These are phyloP conservation scores for Zygosaccharomyces sapae DNA, from an alignment of 1,139 yeast genomes.

Conservation along the genomic window DNA sequence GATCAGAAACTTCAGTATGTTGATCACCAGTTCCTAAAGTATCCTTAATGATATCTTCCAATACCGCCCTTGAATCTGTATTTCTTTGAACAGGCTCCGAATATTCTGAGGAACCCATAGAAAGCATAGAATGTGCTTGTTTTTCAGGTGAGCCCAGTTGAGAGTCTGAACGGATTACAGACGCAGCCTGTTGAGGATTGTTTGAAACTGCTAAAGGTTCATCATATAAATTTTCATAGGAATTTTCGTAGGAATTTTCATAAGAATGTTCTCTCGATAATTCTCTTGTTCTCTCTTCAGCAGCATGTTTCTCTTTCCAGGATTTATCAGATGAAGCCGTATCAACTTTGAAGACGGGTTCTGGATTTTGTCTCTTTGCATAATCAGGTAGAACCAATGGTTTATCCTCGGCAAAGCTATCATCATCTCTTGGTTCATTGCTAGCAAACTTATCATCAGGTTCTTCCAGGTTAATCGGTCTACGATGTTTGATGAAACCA, in stretches of 20 bases:
- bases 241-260: slow-evolving; percentile 1
- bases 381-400: slow-evolving; percentile 13
- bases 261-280: slow-evolving; percentile 4
- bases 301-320: slow-evolving; percentile 2
- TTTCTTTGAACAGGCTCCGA: slow-evolving; percentile 9
- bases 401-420: slow-evolving; percentile 12
- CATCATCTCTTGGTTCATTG: not conserved
- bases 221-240: slow-evolving; percentile 1
- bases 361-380: slow-evolving; percentile 8
- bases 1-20: slow-evolving; percentile 15
- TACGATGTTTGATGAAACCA: slow-evolving; percentile 9
- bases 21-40: slow-evolving; percentile 13
- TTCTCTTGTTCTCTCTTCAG: slow-evolving; percentile 4
- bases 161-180: slow-evolving; percentile 2
- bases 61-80: slow-evolving; percentile 14
- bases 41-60: slow-evolving; percentile 21
- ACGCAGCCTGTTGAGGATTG: slow-evolving; percentile 1
- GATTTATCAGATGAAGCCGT: slow-evolving; percentile 14
- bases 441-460: not conserved
- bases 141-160: not conserved
- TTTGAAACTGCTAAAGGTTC: not conserved
- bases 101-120: slow-evolving; percentile 17
- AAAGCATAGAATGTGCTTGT: slow-evolving; percentile 8
- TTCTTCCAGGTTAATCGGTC: slow-evolving; percentile 5
- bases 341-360: slow-evolving; percentile 11